Evolutionary conservation across 345 rosid genomes (phyloP).

Genomic region (Citrus sinensis): DVS_A1.0 CM039166.1:14573501-14574000

Average conservation of each 20-base stretch:
- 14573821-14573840: background rate
- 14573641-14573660: background rate
- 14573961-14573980: background rate
- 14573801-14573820: background rate
- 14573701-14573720: background rate
- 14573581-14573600: background rate
- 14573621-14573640: background rate
- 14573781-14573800: background rate
- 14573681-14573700: background rate
- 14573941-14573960: background rate
- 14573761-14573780: background rate
- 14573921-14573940: background rate
- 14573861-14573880: background rate
- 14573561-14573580: background rate
- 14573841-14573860: background rate
- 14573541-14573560: background rate
- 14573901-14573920: background rate
- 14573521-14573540: constrained; percentile 15
- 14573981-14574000: background rate
- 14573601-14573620: background rate
- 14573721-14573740: background rate
- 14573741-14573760: background rate
- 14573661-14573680: background rate
- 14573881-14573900: background rate
- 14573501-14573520: constrained; percentile 18